Base-by-base conservation (phyloP, 2,329 filamentous ascomycete species). In the Paraphoma sp. region DNA sequence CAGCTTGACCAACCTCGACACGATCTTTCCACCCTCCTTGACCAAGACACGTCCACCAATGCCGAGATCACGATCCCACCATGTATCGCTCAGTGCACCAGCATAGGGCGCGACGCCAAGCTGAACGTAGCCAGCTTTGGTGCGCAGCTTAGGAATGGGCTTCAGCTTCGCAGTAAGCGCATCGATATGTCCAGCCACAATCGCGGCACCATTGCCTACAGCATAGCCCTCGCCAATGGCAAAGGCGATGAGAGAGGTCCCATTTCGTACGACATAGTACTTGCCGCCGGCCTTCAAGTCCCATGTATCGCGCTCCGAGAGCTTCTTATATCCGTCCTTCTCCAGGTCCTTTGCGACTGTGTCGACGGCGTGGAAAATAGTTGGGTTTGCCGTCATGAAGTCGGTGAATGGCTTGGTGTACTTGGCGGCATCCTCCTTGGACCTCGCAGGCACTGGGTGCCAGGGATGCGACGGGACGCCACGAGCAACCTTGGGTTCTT, bases 1-100 rank as follows among this genome's bases (percentile, higher is more conserved):
- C 48, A 98, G 83, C 81, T 96, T 96, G 59, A 97, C 93, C 45
- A 98, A 83, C 80, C 89, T 91, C 30, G 86, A 88, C 18, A 85
- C 83, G 36, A 96, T 92, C 83, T 94, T 96, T 64, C 89, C 89
- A 4, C 83, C 74, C 66, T 97, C 89, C 62, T 88, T 90, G 45
- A 98, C 88, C 47, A 98, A 83, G 4, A 98, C 94, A 44, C 93
- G 85, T 40, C 95, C 95, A 62, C 93, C 95, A 67, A 98, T 90
- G 63, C 91, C 89, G 49, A 99, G 84, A 76, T 99, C 95, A 38
- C 95, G 87, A 76, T 98, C 95, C 94, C 93, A 98, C 95, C 95
- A 98, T 1, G 95, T 98, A 60, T 84, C 83, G 73, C 93, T 95
- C 59, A 98, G 80, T 1, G 83, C 93, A 48, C 95, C 94, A 9